Evolutionary conservation across 2,329 filamentous ascomycete species (phyloP).

Genomic region (Trichoderma sp.): DNA sequence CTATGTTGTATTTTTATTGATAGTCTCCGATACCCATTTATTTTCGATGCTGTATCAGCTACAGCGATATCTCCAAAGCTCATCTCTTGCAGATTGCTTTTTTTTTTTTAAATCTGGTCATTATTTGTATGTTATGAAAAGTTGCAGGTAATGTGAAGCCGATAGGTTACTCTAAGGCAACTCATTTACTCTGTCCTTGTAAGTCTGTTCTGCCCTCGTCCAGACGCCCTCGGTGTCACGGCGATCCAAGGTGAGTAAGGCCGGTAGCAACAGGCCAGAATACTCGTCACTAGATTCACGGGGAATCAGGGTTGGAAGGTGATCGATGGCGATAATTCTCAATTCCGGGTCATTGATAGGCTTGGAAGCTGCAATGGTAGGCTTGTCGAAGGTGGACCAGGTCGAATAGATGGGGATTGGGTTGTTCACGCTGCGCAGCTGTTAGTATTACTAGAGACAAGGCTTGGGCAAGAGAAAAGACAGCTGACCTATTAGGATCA

Average conservation of each 20-base stretch:
- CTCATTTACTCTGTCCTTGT: constrained; percentile 49
- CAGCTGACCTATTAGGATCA: constrained; percentile 51
- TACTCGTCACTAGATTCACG: constrained; percentile 83
- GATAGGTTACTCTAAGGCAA: neutral
- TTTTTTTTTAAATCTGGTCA: neutral
- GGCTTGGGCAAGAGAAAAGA: neutral
- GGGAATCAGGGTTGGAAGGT: constrained; percentile 74
- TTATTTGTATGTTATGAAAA: neutral
- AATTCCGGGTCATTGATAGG: constrained; percentile 56
- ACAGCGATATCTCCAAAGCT: neutral
- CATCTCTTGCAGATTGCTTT: neutral
- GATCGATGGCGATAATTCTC: constrained; percentile 79
- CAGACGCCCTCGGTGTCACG: constrained; percentile 69
- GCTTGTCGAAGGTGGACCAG: constrained; percentile 50
- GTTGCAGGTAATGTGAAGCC: neutral
- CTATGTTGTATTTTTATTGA: neutral
- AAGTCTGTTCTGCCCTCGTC: constrained; percentile 75
- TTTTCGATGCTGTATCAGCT: neutral
- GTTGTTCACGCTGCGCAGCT: constrained; percentile 55
- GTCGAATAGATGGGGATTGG: constrained; percentile 71
- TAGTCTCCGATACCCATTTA: neutral
- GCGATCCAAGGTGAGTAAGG: constrained; percentile 70
- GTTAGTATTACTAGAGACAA: neutral
- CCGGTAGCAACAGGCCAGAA: constrained; percentile 70
- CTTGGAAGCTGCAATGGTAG: constrained; percentile 46